phyloP scores from a whole-genome alignment of 306 rosid genomes.

The Cyamopsis tetragonoloba region DNA sequence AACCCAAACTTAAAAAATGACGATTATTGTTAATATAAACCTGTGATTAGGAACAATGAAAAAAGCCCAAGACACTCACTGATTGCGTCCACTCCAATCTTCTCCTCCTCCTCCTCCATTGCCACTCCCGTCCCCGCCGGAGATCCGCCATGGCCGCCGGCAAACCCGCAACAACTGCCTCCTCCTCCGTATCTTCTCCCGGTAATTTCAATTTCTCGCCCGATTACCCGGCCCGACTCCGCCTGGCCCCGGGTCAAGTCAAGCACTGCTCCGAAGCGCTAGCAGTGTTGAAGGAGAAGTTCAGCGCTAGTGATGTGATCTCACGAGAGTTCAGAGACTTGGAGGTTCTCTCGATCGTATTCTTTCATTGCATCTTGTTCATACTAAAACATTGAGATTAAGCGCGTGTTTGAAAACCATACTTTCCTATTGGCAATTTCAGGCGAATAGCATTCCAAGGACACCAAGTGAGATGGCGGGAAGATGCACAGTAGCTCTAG shows the following conservation, averaged over 20 bases:
- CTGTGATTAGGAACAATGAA: too few relatives aligned
- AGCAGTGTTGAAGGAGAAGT: conserved; percentile 48
- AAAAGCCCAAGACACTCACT: too few relatives aligned
- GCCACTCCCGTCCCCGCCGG: conserved; percentile 37
- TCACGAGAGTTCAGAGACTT: conserved; percentile 58
- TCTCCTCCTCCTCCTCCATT: too few relatives aligned
- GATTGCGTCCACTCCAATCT: too few relatives aligned
- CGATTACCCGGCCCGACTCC: conserved; percentile 44
- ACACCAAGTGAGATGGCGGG: conserved; percentile 57
- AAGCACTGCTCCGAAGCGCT: conserved; percentile 66
- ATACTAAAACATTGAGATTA: neutral
- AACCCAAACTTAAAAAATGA: too few relatives aligned
- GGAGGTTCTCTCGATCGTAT: too few relatives aligned
- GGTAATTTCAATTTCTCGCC: conserved; percentile 40
- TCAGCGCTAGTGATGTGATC: conserved; percentile 42
- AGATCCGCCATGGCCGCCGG: conserved; percentile 40
- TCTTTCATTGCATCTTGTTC: too few relatives aligned
- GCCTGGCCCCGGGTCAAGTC: conserved; percentile 60
- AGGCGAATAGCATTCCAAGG: conserved; percentile 63
- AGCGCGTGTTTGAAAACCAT: neutral
- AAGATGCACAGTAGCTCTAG: conserved; percentile 60
- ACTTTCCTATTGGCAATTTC: too few relatives aligned
- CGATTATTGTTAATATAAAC: too few relatives aligned
- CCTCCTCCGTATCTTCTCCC: conserved; percentile 28
- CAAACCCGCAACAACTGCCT: conserved; percentile 7